Percentiles rank a stretch among this genome's conserved stretches.
These are phyloP conservation scores for Aspergillus brasiliensis DNA, from an alignment of 2,329 filamentous ascomycete genomes.

Conservation along the genomic window DNA sequence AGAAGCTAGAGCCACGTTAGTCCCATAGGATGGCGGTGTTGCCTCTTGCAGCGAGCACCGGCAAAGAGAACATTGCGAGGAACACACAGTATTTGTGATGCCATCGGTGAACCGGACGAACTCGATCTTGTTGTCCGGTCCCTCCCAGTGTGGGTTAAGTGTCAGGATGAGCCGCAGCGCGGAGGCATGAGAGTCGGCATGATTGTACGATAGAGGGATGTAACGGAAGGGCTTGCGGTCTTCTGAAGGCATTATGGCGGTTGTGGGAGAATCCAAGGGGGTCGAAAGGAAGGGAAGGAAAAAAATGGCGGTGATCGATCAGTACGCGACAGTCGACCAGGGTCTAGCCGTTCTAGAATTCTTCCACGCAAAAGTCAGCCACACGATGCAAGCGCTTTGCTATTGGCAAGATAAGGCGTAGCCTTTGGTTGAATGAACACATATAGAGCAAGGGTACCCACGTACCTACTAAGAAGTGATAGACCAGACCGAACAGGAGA, in stretches of 20 bases:
- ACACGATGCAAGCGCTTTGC: not conserved
- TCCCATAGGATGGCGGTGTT: slow-evolving; percentile 2
- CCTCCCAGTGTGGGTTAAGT: slow-evolving; percentile 80
- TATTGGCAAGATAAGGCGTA: not conserved
- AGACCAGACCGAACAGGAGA: not conserved
- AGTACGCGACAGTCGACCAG: not conserved
- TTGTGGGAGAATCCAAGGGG: not conserved
- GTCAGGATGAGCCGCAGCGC: slow-evolving; percentile 77
- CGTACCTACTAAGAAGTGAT: not conserved
- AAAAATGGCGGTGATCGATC: not conserved
- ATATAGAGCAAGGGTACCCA: not conserved
- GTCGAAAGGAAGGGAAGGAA: not conserved
- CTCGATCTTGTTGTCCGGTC: slow-evolving; percentile 71
- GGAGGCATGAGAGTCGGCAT: slow-evolving; percentile 73
- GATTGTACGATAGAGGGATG: slow-evolving; percentile 78
- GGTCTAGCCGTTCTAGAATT: not conserved
- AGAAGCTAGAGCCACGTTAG: slow-evolving; percentile 46
- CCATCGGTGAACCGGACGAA: slow-evolving; percentile 94
- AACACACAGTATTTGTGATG: slow-evolving; percentile 86
- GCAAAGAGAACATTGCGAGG: not conserved
- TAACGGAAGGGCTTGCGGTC: slow-evolving; percentile 40
- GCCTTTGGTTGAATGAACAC: not conserved
- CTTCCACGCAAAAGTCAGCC: not conserved
- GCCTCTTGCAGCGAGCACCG: not conserved
- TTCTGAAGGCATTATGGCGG: not conserved